Percentiles rank a stretch among this genome's conserved stretches.
Conservation (phyloP, 164 flowering plant genomes). For the Piper longum region DNA sequence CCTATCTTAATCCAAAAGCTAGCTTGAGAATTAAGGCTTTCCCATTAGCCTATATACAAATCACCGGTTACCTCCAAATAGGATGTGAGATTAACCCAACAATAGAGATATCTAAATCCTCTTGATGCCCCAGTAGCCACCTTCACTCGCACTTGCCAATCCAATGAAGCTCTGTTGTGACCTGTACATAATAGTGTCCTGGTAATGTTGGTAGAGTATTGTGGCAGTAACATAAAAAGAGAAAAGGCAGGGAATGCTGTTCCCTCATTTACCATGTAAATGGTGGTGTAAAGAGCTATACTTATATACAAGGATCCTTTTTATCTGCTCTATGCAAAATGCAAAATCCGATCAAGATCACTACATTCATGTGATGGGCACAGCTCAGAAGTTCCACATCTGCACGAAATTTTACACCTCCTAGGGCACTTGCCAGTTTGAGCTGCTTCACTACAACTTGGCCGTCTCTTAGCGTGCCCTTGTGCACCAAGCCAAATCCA, state of each 20-base stretch:
- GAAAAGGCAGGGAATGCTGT: too few relatives aligned
- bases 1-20: too few relatives aligned
- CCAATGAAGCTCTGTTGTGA: slow-evolving; percentile 23
- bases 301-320: slow-evolving; percentile 72
- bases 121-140: slow-evolving; percentile 81
- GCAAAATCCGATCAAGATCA: slow-evolving; percentile 80
- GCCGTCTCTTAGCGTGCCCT: slow-evolving; percentile 62
- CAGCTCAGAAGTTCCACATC: slow-evolving; percentile 82
- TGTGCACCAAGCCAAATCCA: slow-evolving; percentile 64
- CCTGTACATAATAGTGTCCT: slow-evolving; percentile 17
- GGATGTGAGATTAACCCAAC: too few relatives aligned
- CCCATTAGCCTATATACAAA: too few relatives aligned
- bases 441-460: slow-evolving; percentile 72
- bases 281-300: slow-evolving; percentile 73
- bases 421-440: slow-evolving; percentile 42
- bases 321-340: slow-evolving; percentile 49
- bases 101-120: slow-evolving; percentile 82
- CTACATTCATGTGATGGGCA: slow-evolving; percentile 92
- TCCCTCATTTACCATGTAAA: slow-evolving; percentile 42
- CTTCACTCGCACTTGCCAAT: slow-evolving; percentile 49
- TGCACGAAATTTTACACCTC: slow-evolving; percentile 65
- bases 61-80: too few relatives aligned
- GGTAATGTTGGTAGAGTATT: too few relatives aligned
- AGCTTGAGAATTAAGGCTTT: too few relatives aligned
- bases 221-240: too few relatives aligned